Conservation (phyloP, 2,329 filamentous ascomycete genomes). For the Colletotrichum sp. region DNA sequence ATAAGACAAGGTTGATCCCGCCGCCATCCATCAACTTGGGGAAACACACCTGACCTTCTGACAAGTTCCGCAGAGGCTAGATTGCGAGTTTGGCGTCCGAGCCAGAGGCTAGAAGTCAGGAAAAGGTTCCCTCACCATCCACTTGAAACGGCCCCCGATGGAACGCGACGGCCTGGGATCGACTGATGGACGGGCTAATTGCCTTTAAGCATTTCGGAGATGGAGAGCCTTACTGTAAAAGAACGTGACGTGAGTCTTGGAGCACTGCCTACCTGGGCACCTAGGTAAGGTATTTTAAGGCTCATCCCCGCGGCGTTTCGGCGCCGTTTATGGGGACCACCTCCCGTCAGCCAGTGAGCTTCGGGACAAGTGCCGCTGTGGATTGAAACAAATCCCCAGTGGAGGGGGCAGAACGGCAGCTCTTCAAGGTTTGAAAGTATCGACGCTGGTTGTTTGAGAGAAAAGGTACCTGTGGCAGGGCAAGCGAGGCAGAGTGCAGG, state of each 20-base stretch:
- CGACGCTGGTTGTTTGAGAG: neutral
- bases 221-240: neutral
- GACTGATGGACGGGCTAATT: neutral
- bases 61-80: neutral
- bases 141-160: neutral
- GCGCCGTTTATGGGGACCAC: neutral
- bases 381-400: neutral
- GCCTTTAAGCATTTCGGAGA: neutral
- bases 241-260: neutral
- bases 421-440: neutral
- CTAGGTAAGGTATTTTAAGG: neutral
- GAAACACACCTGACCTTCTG: neutral
- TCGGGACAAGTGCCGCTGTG: neutral
- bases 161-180: neutral
- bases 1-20: neutral
- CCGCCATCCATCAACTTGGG: neutral
- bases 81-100: neutral
- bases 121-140: neutral
- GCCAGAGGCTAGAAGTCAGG: neutral
- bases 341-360: neutral
- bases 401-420: neutral
- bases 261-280: neutral
- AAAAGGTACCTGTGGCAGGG: neutral
- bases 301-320: neutral
- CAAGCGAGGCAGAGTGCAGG: neutral